A percentile compares a stretch with the other conserved stretches of the same genome.
phyloP scores from a whole-genome alignment of 495 filamentous ascomycete genomes.

The Talaromyces thailandensis region DNA sequence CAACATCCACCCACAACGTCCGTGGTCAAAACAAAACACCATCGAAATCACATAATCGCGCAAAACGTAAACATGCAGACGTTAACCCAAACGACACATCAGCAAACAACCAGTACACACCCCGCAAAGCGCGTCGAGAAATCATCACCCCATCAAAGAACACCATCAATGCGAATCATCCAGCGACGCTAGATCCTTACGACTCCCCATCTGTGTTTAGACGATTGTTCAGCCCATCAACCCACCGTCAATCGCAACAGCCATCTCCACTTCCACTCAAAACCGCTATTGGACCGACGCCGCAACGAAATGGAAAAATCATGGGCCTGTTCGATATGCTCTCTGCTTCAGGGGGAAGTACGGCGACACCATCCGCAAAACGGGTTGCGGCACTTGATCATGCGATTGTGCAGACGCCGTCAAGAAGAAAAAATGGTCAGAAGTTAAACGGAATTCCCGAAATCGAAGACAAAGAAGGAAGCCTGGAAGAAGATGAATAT shows the following conservation, averaged over 20 bases:
- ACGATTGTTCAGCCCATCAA: constrained; percentile 52
- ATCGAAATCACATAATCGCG: constrained; percentile 25
- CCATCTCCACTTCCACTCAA: constrained; percentile 27
- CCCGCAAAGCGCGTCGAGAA: constrained; percentile 25
- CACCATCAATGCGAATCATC: constrained; percentile 19
- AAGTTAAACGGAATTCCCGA: constrained; percentile 15
- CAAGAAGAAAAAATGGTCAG: constrained; percentile 15
- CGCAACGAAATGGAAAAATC: constrained; percentile 78
- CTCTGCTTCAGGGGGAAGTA: constrained; percentile 45
- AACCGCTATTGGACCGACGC: constrained; percentile 68
- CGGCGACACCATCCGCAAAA: constrained; percentile 30
- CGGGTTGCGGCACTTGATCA: constrained; percentile 20
- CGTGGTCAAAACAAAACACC: background rate
- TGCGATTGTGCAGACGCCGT: constrained; percentile 33
- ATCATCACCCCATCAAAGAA: constrained; percentile 40
- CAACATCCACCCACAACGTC: background rate
- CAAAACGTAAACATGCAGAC: constrained; percentile 20
- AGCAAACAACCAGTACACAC: constrained; percentile 1
- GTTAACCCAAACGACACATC: background rate
- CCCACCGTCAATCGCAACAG: constrained; percentile 29
- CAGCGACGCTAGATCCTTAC: constrained; percentile 43
- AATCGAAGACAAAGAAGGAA: constrained; percentile 23
- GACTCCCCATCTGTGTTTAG: constrained; percentile 49
- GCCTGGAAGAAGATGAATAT: constrained; percentile 22
- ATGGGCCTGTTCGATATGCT: constrained; percentile 89